phyloP scores from a whole-genome alignment of 2,329 filamentous ascomycete species.

The Trichoderma lentiforme region DNA sequence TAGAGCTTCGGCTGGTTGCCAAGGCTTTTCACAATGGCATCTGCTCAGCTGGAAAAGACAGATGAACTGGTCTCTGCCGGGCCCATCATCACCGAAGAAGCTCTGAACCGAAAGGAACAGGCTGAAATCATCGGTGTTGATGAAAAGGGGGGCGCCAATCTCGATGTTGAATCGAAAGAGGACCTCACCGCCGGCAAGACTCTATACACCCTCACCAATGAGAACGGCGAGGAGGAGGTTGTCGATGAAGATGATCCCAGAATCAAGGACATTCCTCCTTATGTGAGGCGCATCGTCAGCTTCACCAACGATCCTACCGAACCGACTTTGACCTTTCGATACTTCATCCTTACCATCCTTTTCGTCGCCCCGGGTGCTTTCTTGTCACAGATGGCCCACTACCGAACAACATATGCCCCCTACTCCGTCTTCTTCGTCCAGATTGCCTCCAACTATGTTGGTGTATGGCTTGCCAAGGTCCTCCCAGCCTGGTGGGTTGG shows the following conservation, averaged over 20 bases:
- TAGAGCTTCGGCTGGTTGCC: neutral
- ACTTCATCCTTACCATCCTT: conserved; percentile 52
- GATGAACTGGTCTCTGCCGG: conserved; percentile 1
- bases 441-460: conserved; percentile 54
- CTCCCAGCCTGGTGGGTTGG: conserved; percentile 46
- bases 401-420: conserved; percentile 54
- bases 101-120: conserved; percentile 3
- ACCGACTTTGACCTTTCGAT: conserved; percentile 58
- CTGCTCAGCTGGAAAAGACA: conserved; percentile 3
- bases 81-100: neutral
- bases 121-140: conserved; percentile 16
- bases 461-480: conserved; percentile 49
- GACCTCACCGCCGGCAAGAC: conserved; percentile 9
- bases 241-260: conserved; percentile 47
- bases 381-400: conserved; percentile 54
- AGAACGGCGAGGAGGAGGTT: conserved; percentile 28
- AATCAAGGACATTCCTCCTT: conserved; percentile 50
- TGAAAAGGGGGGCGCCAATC: conserved; percentile 14
- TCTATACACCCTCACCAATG: conserved; percentile 22
- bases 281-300: conserved; percentile 52
- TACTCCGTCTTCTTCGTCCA: conserved; percentile 63
- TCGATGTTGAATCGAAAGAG: conserved; percentile 18
- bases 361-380: conserved; percentile 58
- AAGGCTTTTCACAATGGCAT: conserved; percentile 7
- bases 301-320: conserved; percentile 54